Percentiles rank a stretch among this genome's conserved stretches.
phyloP scores from a whole-genome alignment of 176 grass and related monocot genomes.

The Microstegium vimineum region DNA sequence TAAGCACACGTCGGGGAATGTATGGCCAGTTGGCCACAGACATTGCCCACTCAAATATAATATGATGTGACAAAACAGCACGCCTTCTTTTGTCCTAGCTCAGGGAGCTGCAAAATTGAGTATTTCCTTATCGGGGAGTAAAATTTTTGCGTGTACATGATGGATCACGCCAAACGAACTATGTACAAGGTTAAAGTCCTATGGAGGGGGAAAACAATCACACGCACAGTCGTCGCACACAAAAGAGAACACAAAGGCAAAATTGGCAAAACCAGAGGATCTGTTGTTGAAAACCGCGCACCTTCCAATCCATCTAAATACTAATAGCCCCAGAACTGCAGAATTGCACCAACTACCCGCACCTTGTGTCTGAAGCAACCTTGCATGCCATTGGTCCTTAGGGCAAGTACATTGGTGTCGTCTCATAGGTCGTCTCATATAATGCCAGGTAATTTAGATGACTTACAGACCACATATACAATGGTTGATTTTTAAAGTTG shows the following conservation, averaged over 20 bases:
- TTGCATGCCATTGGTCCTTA: background rate
- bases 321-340: background rate
- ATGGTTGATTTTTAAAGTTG: too few species aligned
- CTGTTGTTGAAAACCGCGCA: background rate
- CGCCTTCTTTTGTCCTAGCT: background rate
- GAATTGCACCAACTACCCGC: background rate
- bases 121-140: background rate
- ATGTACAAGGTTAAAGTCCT: conserved; percentile 15
- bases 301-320: background rate
- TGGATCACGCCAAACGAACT: background rate
- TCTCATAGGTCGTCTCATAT: too few species aligned
- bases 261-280: background rate
- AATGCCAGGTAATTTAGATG: too few species aligned
- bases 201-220: background rate
- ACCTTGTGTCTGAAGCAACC: background rate
- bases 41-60: background rate
- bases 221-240: too few species aligned
- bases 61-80: background rate
- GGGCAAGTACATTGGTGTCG: too few species aligned
- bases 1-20: too few species aligned
- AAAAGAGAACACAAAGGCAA: background rate
- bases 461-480: too few species aligned
- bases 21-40: background rate
- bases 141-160: background rate
- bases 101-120: background rate